These are phyloP conservation scores for Zoysia japonica DNA, from an alignment of 176 grass and related monocot species.

Conservation along the genomic window DNA sequence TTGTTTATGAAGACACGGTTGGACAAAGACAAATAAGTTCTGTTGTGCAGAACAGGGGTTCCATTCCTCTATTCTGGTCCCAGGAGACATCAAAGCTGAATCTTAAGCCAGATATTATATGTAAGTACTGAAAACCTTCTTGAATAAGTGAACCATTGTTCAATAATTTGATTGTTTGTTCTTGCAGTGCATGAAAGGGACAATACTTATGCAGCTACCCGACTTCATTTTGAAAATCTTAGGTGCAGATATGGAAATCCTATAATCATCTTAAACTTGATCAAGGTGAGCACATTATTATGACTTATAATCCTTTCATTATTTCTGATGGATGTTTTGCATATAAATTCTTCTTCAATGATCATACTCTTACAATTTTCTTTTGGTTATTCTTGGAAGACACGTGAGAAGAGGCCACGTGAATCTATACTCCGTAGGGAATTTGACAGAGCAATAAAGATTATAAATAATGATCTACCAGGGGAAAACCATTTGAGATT, in stretches of 20 bases:
- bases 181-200: slow-evolving; percentile 64
- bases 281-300: slow-evolving; percentile 62
- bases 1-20: slow-evolving; percentile 68
- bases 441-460: slow-evolving; percentile 80
- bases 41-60: slow-evolving; percentile 96
- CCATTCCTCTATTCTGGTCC: slow-evolving; percentile 98
- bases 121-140: slow-evolving; percentile 55
- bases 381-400: slow-evolving; percentile 52
- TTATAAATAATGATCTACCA: slow-evolving; percentile 71
- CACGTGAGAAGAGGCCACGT: slow-evolving; percentile 73
- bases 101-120: slow-evolving; percentile 90
- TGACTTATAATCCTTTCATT: slow-evolving; percentile 10
- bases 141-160: neutral
- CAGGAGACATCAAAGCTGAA: slow-evolving; percentile 93
- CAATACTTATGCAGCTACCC: slow-evolving; percentile 81
- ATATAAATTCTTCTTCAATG: slow-evolving; percentile 21
- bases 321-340: slow-evolving; percentile 24
- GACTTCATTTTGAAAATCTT: slow-evolving; percentile 95
- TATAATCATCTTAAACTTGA: slow-evolving; percentile 96
- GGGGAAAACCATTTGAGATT: slow-evolving; percentile 75
- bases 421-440: slow-evolving; percentile 83
- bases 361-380: slow-evolving; percentile 24
- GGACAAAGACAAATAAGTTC: slow-evolving; percentile 78
- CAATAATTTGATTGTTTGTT: slow-evolving; percentile 21
- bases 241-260: slow-evolving; percentile 86